phyloP scores from a whole-genome alignment of 306 rosid species.

The Mucuna pruriens region DNA sequence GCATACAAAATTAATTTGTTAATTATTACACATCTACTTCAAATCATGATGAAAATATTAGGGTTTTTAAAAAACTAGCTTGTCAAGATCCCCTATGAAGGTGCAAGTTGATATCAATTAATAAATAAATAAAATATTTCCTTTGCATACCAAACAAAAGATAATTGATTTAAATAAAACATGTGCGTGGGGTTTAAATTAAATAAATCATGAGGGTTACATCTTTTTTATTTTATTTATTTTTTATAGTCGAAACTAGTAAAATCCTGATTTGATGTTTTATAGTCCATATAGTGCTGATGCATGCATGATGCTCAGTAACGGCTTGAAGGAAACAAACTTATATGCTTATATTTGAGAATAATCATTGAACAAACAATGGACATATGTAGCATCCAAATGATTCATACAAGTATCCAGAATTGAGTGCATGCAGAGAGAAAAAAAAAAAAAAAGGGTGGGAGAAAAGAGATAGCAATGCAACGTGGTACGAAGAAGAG shows the following conservation, averaged over 20 bases:
- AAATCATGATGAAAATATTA: background rate
- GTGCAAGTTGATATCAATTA: background rate
- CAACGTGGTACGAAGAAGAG: conserved; percentile 31
- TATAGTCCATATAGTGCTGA: conserved; percentile 30
- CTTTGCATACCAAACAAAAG: background rate
- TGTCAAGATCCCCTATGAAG: background rate
- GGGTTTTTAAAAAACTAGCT: conserved; percentile 3
- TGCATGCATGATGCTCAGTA: conserved; percentile 38
- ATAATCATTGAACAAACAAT: conserved; percentile 23
- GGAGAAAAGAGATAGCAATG: conserved; percentile 22
- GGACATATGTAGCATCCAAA: conserved; percentile 9
- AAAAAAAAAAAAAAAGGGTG: background rate
- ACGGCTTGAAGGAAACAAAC: conserved; percentile 23
- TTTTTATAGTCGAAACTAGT: background rate
- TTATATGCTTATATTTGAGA: conserved; percentile 5
- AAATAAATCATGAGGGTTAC: background rate
- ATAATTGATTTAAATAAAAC: background rate
- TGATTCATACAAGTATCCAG: conserved; percentile 20
- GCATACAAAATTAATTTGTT: background rate
- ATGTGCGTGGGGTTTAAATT: background rate
- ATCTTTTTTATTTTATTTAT: background rate
- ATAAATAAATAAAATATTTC: background rate
- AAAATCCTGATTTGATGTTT: background rate
- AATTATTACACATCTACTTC: background rate
- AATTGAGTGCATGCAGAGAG: conserved; percentile 23